A percentile compares a stretch with the other conserved stretches of the same genome.
Conservation (phyloP, 2,329 filamentous ascomycete species). For the Cladosporium phlei region DNA sequence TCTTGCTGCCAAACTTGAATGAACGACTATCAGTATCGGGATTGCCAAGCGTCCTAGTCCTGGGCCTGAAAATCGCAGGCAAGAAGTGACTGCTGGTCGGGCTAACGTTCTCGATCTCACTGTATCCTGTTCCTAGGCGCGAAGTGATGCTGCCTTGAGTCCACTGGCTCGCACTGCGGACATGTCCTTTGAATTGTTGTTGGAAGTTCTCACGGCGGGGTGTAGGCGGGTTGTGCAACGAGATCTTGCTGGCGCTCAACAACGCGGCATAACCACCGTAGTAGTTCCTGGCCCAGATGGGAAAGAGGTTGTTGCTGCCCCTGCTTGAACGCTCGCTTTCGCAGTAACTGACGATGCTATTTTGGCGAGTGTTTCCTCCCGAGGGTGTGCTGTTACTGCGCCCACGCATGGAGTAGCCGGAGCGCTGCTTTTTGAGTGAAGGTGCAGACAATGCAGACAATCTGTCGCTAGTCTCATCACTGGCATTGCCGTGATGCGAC, state of each 20-base stretch:
- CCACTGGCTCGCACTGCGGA: conserved; percentile 25
- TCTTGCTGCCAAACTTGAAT: conserved; percentile 18
- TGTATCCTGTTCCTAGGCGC: conserved; percentile 28
- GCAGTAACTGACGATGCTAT: conserved; percentile 27
- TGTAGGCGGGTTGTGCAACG: conserved; percentile 21
- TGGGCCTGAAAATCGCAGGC: conserved; percentile 32
- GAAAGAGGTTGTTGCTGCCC: conserved; percentile 30
- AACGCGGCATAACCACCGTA: conserved; percentile 28
- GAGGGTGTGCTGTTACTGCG: conserved; percentile 29
- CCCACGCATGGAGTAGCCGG: conserved; percentile 30
- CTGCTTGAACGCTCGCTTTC: conserved; percentile 27
- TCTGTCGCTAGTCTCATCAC: conserved; percentile 32
- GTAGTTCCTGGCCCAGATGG: conserved; percentile 34
- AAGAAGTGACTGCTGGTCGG: conserved; percentile 32
- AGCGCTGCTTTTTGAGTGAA: conserved; percentile 29
- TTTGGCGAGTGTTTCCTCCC: conserved; percentile 24
- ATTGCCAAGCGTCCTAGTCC: conserved; percentile 24
- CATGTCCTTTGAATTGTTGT: conserved; percentile 13
- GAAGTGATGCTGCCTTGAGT: conserved; percentile 31
- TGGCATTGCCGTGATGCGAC: conserved; percentile 16
- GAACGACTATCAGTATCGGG: conserved; percentile 19
- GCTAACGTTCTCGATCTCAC: conserved; percentile 22
- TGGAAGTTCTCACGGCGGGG: conserved; percentile 6
- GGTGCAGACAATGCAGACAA: conserved; percentile 31
- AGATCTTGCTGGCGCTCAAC: conserved; percentile 26